phyloP scores from a whole-genome alignment of 345 rosid species.

The Nasturtium officinale region DNA sequence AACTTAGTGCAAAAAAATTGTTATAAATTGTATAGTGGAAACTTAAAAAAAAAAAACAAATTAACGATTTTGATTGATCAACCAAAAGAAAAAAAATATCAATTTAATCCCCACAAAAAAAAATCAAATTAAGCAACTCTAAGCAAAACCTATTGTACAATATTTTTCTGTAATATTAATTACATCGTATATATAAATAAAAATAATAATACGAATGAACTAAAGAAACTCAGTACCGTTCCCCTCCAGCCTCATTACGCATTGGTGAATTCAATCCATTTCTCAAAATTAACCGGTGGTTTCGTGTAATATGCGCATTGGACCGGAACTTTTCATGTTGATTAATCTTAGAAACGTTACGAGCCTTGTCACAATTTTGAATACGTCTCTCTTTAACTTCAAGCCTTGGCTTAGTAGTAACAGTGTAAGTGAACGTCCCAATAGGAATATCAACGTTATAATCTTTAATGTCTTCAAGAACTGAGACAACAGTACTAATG shows the following conservation, averaged over 20 bases:
- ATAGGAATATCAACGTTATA: slow-evolving; percentile 44
- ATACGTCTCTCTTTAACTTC: slow-evolving; percentile 41
- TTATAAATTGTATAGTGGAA: slow-evolving; percentile 3
- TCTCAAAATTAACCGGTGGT: slow-evolving; percentile 30
- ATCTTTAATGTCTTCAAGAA: slow-evolving; percentile 60
- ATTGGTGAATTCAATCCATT: slow-evolving; percentile 50
- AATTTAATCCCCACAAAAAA: slow-evolving; percentile 3
- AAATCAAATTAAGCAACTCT: neutral
- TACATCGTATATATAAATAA: slow-evolving; percentile 13
- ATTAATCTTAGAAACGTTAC: slow-evolving; percentile 15
- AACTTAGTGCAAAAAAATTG: too few relatives aligned
- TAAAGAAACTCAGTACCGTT: slow-evolving; percentile 35
- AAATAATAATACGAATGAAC: neutral
- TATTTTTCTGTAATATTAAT: neutral
- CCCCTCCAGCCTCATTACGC: slow-evolving; percentile 42
- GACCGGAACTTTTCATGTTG: slow-evolving; percentile 39
- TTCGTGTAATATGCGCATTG: slow-evolving; percentile 40
- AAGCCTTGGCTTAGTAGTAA: slow-evolving; percentile 39
- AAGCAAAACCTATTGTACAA: neutral
- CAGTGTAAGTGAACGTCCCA: slow-evolving; percentile 64
- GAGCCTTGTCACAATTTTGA: slow-evolving; percentile 26
- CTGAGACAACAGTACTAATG: slow-evolving; percentile 60
- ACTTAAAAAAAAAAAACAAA: too few relatives aligned
- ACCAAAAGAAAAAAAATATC: slow-evolving; percentile 16
- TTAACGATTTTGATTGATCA: slow-evolving; percentile 9